These are phyloP conservation scores for Lepidium aucheri DNA, from an alignment of 345 rosid species.

Conservation along the genomic window DNA sequence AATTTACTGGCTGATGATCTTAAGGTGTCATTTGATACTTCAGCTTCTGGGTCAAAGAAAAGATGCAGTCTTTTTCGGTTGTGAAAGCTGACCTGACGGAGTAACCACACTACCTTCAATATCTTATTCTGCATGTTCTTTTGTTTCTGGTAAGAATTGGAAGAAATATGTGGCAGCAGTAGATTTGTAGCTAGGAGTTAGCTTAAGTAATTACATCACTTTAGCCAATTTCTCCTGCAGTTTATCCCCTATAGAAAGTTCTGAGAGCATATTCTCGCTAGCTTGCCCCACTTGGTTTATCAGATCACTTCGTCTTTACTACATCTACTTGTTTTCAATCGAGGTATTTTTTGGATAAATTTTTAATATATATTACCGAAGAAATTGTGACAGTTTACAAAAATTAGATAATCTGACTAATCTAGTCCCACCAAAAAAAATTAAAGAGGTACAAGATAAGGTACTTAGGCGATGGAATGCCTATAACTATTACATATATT, in stretches of 20 bases:
- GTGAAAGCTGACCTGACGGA: slow-evolving; percentile 34
- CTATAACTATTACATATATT: no score
- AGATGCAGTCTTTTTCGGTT: slow-evolving; percentile 49
- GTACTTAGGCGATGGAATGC: no score
- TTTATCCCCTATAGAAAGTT: slow-evolving; percentile 34
- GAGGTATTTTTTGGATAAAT: no score
- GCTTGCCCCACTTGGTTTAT: slow-evolving; percentile 35
- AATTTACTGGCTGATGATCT: slow-evolving; percentile 46
- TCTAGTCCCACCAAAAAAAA: no score
- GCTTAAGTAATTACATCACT: slow-evolving; percentile 55
- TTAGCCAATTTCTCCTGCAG: slow-evolving; percentile 59
- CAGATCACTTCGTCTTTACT: slow-evolving; percentile 33
- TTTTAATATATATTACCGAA: no score
- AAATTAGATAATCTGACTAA: no score
- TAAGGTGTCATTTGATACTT: slow-evolving; percentile 35
- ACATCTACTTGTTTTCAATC: slow-evolving; percentile 19
- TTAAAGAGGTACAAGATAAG: no score
- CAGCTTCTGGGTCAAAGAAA: slow-evolving; percentile 48
- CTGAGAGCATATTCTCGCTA: slow-evolving; percentile 51
- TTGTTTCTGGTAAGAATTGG: slow-evolving; percentile 44
- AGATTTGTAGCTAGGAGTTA: slow-evolving; percentile 32
- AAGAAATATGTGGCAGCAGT: slow-evolving; percentile 26
- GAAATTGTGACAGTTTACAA: no score
- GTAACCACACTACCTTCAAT: slow-evolving; percentile 54
- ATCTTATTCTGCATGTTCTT: slow-evolving; percentile 57